Percentiles rank a stretch among this genome's conserved stretches.
Conservation (phyloP, 495 filamentous ascomycete species). For the Talaromyces borbonicus region DNA sequence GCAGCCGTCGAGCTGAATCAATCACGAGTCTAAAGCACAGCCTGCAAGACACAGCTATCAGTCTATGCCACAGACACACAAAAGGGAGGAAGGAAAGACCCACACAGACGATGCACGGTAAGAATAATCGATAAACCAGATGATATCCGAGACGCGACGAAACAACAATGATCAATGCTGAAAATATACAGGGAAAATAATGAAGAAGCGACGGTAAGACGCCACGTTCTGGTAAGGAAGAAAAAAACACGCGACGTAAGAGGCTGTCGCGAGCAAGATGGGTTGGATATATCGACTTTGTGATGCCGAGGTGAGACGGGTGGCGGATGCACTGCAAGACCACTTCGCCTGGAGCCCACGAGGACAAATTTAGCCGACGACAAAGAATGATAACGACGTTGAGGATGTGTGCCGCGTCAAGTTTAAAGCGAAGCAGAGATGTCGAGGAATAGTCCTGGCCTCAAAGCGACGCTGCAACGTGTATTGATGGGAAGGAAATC, state of each 20-base stretch:
- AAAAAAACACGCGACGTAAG: slow-evolving; percentile 7
- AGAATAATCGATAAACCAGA: slow-evolving; percentile 2
- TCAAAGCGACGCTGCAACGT: no score
- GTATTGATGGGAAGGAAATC: no score
- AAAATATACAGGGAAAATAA: slow-evolving; percentile 8
- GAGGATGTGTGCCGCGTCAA: no score
- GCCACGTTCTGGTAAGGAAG: no score
- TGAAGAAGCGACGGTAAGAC: slow-evolving; percentile 10
- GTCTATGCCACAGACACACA: background rate
- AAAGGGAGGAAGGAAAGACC: background rate
- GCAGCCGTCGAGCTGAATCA: background rate
- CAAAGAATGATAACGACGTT: background rate
- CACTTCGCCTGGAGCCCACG: slow-evolving; percentile 19
- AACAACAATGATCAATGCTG: background rate
- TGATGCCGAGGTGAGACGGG: slow-evolving; percentile 8
- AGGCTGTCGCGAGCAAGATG: slow-evolving; percentile 3
- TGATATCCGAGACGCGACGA: background rate
- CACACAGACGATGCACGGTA: slow-evolving; percentile 1
- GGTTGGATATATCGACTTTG: background rate
- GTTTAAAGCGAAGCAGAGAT: no score
- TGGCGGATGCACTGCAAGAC: slow-evolving; percentile 37
- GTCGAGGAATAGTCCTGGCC: no score
- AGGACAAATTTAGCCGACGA: slow-evolving; percentile 9
- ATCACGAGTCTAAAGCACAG: slow-evolving; percentile 3
- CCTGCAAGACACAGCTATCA: background rate